These are phyloP conservation scores for Exophiala dermatitidis DNA, from an alignment of 2,329 filamentous ascomycete species.

Conservation along the genomic window DNA sequence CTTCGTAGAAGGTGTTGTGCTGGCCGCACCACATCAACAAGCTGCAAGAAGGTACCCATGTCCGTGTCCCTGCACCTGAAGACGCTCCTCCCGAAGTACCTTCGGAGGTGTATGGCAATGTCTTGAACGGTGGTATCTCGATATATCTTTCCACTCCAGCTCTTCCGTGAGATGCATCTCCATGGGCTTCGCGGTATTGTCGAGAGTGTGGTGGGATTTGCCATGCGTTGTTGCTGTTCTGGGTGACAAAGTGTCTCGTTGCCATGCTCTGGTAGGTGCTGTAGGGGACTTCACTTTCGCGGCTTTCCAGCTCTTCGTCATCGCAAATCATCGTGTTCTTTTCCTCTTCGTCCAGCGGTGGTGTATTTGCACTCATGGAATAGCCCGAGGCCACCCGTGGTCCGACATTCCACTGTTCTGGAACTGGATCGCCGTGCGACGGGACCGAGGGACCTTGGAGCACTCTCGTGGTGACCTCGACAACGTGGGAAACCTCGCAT, in stretches of 20 bases:
- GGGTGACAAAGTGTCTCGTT: conserved; percentile 16
- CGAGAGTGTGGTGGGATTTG: conserved; percentile 19
- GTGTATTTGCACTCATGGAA: conserved; percentile 7
- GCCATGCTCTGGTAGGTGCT: conserved; percentile 21
- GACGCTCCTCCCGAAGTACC: conserved; percentile 5
- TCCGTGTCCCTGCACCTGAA: conserved; percentile 8
- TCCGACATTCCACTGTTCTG: conserved; percentile 17
- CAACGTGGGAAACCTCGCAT: conserved; percentile 21
- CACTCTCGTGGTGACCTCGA: conserved; percentile 18
- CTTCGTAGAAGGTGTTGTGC: conserved; percentile 22
- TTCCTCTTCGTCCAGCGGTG: conserved; percentile 14
- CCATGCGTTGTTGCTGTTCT: conserved; percentile 18
- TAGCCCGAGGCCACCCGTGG: neutral
- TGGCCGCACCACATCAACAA: conserved; percentile 19
- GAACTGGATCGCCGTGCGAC: neutral
- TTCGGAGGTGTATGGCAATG: conserved; percentile 19
- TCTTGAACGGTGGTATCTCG: conserved; percentile 22
- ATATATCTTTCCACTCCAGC: conserved; percentile 18
- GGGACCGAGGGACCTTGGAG: conserved; percentile 3
- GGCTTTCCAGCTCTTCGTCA: conserved; percentile 1
- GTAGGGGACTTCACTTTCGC: conserved; percentile 10
- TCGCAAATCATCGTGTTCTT: conserved; percentile 7
- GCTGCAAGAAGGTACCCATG: conserved; percentile 21
- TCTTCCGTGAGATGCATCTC: conserved; percentile 8
- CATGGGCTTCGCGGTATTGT: conserved; percentile 15